Evolutionary conservation across 2,329 filamentous ascomycete species (phyloP).

Genomic region (Diaporthe sp.): DNA sequence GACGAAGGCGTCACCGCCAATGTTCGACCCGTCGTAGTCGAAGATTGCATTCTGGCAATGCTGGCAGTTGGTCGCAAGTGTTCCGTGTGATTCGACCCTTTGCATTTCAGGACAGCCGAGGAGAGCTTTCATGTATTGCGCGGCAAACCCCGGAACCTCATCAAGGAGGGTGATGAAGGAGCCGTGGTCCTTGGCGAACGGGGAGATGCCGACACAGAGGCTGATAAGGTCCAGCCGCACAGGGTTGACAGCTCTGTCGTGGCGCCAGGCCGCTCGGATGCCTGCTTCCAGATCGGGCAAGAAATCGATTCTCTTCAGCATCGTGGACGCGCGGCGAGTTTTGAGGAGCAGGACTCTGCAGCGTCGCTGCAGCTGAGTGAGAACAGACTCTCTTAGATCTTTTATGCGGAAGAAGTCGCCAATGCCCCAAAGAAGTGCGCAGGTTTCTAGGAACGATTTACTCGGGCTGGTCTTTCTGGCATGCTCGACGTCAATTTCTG

Average conservation of each 20-base stretch:
- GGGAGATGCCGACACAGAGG: not conserved
- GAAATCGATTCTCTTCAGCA: not conserved
- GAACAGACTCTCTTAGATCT: not conserved
- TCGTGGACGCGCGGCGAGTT: not conserved
- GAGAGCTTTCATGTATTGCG: not conserved
- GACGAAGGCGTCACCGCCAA: not conserved
- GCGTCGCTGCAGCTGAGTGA: not conserved
- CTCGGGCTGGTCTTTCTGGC: not conserved
- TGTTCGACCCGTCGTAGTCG: fast-evolving
- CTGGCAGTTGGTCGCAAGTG: fast-evolving
- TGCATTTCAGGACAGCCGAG: not conserved
- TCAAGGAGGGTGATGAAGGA: slow-evolving; percentile 1
- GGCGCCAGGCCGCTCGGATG: slow-evolving; percentile 6
- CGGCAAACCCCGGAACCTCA: not conserved
- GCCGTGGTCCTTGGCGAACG: not conserved
- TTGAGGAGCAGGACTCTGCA: not conserved
- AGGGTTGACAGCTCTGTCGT: not conserved
- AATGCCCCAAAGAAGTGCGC: not conserved
- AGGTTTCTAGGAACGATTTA: slow-evolving; percentile 8
- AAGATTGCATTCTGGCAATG: not conserved
- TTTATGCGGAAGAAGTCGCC: not conserved
- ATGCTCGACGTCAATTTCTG: not conserved
- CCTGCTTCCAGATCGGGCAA: slow-evolving; percentile 2
- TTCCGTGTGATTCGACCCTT: not conserved
- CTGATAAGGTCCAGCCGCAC: not conserved